A percentile compares a stretch with the other conserved stretches of the same genome.
These are phyloP conservation scores for Plenodomus biglobosus DNA, from an alignment of 2,329 filamentous ascomycete species.

Conservation along the genomic window DNA sequence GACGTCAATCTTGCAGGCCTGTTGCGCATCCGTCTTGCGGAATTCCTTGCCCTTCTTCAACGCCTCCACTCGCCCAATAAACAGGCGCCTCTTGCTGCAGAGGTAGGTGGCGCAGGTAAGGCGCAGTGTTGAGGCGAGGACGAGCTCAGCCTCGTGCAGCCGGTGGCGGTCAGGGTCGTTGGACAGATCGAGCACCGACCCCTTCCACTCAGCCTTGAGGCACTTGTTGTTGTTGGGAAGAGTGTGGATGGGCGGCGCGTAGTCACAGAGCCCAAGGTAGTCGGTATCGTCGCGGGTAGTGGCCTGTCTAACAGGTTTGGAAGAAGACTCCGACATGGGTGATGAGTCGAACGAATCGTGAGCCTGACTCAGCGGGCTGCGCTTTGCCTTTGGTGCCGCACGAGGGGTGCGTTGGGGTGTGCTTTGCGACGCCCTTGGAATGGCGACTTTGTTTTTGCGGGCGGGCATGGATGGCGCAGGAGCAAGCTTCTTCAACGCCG, in stretches of 20 bases:
- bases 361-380: slow-evolving; percentile 35
- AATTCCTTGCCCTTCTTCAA: slow-evolving; percentile 75
- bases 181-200: slow-evolving; percentile 72
- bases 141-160: slow-evolving; percentile 76
- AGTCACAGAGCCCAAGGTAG: slow-evolving; percentile 70
- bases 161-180: slow-evolving; percentile 63
- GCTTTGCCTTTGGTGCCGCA: slow-evolving; percentile 37
- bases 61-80: slow-evolving; percentile 71
- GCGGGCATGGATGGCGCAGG: slow-evolving; percentile 39
- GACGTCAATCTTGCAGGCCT: slow-evolving; percentile 97
- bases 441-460: slow-evolving; percentile 38
- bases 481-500: slow-evolving; percentile 40
- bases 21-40: slow-evolving; percentile 91
- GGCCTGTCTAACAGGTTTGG: slow-evolving; percentile 46
- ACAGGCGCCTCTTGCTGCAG: slow-evolving; percentile 90
- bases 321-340: slow-evolving; percentile 30
- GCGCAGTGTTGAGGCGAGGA: slow-evolving; percentile 74
- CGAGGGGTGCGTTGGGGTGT: slow-evolving; percentile 39
- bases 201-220: slow-evolving; percentile 87
- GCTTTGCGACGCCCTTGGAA: slow-evolving; percentile 36
- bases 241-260: slow-evolving; percentile 67
- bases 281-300: slow-evolving; percentile 81
- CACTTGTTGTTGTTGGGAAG: slow-evolving; percentile 67
- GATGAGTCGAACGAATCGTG: slow-evolving; percentile 42
- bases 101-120: slow-evolving; percentile 87